Percentiles rank a stretch among this genome's conserved stretches.
Conservation (phyloP, 192 early-diverging fungal species). For the Umbelopsis isabellina region DNA sequence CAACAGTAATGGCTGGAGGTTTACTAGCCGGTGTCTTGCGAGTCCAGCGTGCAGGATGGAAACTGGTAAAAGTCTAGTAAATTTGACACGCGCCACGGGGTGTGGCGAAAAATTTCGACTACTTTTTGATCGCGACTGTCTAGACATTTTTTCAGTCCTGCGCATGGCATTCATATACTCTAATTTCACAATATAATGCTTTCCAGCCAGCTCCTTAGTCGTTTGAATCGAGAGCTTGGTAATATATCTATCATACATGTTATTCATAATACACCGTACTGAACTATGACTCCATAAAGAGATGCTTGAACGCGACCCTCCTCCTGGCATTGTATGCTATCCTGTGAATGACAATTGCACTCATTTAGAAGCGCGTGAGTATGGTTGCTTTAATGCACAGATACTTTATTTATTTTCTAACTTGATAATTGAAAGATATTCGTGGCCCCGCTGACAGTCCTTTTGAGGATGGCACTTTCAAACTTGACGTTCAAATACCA, state of each 20-base stretch:
- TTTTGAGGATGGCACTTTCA: conserved; percentile 65
- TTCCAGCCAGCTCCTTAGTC: conserved; percentile 3
- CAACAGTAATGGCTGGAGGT: conserved; percentile 20
- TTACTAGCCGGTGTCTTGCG: conserved; percentile 30
- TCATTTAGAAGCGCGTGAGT: conserved; percentile 58
- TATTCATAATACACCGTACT: neutral
- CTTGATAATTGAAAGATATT: conserved; percentile 37
- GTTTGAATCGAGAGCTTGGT: conserved; percentile 12
- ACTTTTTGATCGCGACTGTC: too few species aligned
- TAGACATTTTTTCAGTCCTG: too few species aligned
- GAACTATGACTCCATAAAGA: neutral
- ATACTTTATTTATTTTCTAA: neutral
- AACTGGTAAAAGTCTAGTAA: conserved; percentile 23
- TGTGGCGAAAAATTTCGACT: too few species aligned
- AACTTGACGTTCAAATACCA: conserved; percentile 63
- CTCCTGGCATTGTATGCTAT: conserved; percentile 63
- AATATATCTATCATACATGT: neutral
- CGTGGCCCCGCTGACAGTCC: conserved; percentile 69
- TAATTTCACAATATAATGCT: neutral
- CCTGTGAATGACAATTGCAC: conserved; percentile 62
- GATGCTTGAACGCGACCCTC: conserved; percentile 50
- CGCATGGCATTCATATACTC: neutral
- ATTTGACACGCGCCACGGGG: neutral
- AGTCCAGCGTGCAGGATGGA: conserved; percentile 27
- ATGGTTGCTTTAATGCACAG: too few species aligned